phyloP scores from a whole-genome alignment of 2,329 filamentous ascomycete species.

The Aschersonia sp. region DNA sequence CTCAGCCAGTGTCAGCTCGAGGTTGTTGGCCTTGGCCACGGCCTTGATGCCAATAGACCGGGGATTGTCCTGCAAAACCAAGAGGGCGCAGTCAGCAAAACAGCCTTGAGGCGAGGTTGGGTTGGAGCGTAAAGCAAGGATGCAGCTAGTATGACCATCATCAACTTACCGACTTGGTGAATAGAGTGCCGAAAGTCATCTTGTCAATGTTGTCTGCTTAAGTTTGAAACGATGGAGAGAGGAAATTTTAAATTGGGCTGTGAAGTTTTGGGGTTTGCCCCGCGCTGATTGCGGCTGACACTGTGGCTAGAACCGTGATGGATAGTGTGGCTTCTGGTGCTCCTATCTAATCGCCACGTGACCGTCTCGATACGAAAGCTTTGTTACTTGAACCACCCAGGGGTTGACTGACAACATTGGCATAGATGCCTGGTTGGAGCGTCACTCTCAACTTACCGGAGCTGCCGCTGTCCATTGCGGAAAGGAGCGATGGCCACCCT shows the following conservation, averaged over 20 bases:
- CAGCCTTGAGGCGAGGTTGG: constrained; percentile 4
- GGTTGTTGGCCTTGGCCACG: constrained; percentile 92
- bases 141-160: not conserved
- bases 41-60: constrained; percentile 80
- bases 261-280: constrained; percentile 16
- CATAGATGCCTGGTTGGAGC: no score
- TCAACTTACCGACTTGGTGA: constrained; percentile 59
- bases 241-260: constrained; percentile 5
- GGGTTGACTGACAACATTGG: no score
- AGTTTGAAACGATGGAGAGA: constrained; percentile 7
- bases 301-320: no score
- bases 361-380: not conserved
- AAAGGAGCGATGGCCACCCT: constrained; percentile 18
- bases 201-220: constrained; percentile 27
- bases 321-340: no score
- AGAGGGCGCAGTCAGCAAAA: not conserved
- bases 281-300: constrained; percentile 12
- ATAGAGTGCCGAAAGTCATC: constrained; percentile 97
- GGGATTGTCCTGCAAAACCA: constrained; percentile 55
- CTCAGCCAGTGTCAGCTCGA: constrained; percentile 77
- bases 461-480: not conserved
- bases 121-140: constrained; percentile 1
- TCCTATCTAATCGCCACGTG: constrained; percentile 11
- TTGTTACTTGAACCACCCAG: no score
- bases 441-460: not conserved